Conservation (phyloP, 306 rosid species). For the Erythrophleum fordii region DNA sequence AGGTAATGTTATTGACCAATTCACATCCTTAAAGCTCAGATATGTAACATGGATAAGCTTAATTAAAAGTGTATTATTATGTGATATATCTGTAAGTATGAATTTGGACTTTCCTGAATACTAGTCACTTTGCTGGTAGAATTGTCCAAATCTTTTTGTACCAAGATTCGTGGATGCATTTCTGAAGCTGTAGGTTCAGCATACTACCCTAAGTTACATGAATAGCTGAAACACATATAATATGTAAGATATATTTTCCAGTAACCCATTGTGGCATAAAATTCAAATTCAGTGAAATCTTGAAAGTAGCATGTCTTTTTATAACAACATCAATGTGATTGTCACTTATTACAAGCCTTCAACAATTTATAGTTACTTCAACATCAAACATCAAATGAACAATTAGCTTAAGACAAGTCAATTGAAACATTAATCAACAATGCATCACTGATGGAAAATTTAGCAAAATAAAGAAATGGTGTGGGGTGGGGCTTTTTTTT, state of each 20-base stretch:
- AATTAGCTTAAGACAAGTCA: background rate
- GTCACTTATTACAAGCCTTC: background rate
- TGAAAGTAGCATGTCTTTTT: background rate
- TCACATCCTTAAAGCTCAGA: conserved; percentile 18
- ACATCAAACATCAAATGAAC: background rate
- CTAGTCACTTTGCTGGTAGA: background rate
- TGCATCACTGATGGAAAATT: conserved; percentile 12
- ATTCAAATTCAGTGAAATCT: background rate
- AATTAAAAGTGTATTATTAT: conserved; percentile 9
- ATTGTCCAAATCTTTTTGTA: background rate
- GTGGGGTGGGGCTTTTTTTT: too few relatives aligned
- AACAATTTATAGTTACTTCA: background rate
- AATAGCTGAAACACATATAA: background rate
- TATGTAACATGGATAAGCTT: conserved; percentile 21
- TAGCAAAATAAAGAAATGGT: background rate
- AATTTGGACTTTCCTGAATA: background rate
- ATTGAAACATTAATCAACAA: conserved; percentile 8
- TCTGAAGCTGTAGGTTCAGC: conserved; percentile 20
- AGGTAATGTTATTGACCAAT: conserved; percentile 52
- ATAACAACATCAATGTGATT: background rate
- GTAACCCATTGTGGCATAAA: background rate
- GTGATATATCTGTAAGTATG: conserved; percentile 11
- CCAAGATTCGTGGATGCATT: background rate
- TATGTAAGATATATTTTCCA: background rate
- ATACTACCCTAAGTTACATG: background rate